Evolutionary conservation across 257 asterid species (phyloP), one percentile per base, ranked within the genome.

Genomic region (Mitragyna speciosa): DNA sequence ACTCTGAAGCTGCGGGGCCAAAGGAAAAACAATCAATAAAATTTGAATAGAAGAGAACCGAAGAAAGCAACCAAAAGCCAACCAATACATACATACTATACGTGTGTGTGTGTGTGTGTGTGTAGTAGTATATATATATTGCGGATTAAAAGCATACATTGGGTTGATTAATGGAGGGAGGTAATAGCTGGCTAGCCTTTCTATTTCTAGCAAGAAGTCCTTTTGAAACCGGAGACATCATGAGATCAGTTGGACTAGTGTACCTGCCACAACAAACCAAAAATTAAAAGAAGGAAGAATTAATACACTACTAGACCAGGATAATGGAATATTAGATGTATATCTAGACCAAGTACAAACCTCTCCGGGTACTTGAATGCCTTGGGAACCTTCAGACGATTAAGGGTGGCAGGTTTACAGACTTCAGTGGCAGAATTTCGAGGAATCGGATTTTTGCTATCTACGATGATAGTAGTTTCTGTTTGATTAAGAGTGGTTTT

Each of bases 191-290:
- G 56, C 36, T 59, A 33, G 79, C 15, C 70, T 36, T 58, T 61
- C 48, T 75, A 24, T n/a, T 59, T 87, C 72, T 70, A 56, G 77
- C 94, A 75, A 93, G 89, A 80, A 91, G 90, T 56, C 89, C 87
- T 87, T 87, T 87, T 0, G 93, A 87, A 26, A 87, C 88, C 12
- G 94, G 96, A 41, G 96, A 90, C 91, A 92, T 87, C 81, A 90
- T 89, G 67, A 85, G 90, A 88, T 93, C 92, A 24, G 96, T 92
- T 59, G 97, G 96, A 45, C 94, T 91, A 51, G 92, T 84, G 82
- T 93, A 91, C 87, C 94, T 91, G 82, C 77, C 41, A 47, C 52
- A 76, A 48, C 9, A 59, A 31, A 5, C 12, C 71, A 54, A 12
- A 20, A 69, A 17, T 15, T 20, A 20, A 1, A 47, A 49, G 54